Conservation (phyloP, 306 rosid genomes). For the Prinsepia uniflora region DNA sequence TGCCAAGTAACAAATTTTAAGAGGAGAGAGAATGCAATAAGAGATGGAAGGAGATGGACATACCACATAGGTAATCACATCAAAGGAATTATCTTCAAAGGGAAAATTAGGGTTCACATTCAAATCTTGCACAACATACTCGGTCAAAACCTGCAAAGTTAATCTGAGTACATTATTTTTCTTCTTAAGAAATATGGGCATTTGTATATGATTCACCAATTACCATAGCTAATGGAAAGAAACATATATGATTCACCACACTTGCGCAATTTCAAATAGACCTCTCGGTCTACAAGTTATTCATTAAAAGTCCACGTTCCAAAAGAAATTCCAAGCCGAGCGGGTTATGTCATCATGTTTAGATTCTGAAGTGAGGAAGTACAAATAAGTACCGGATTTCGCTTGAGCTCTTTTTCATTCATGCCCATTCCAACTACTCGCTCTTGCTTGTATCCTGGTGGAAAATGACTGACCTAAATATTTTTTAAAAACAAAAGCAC, state of each 20-base stretch:
- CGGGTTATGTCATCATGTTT: neutral
- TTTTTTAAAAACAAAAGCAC: constrained; percentile 13
- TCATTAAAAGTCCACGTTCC: neutral
- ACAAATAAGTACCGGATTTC: constrained; percentile 42
- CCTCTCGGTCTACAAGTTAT: neutral
- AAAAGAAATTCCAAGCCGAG: neutral
- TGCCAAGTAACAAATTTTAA: neutral
- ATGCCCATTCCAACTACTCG: constrained; percentile 65
- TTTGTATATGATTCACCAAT: too few relatives aligned
- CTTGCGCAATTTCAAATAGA: neutral
- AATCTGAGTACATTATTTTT: neutral
- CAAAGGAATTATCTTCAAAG: constrained; percentile 67
- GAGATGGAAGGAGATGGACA: constrained; percentile 7
- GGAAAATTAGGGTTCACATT: constrained; percentile 65
- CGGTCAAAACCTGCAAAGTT: constrained; percentile 63
- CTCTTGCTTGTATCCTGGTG: constrained; percentile 77
- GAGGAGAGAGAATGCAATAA: neutral
- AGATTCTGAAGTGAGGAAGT: neutral
- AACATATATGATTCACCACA: neutral
- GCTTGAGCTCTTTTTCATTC: constrained; percentile 79
- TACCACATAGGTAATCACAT: constrained; percentile 76
- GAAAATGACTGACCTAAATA: constrained; percentile 80
- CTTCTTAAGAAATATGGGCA: neutral
- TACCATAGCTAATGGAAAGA: neutral
- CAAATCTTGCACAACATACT: constrained; percentile 61